phyloP scores from a whole-genome alignment of 805 yeast species.

The Candida pseudoglaebosa region DNA sequence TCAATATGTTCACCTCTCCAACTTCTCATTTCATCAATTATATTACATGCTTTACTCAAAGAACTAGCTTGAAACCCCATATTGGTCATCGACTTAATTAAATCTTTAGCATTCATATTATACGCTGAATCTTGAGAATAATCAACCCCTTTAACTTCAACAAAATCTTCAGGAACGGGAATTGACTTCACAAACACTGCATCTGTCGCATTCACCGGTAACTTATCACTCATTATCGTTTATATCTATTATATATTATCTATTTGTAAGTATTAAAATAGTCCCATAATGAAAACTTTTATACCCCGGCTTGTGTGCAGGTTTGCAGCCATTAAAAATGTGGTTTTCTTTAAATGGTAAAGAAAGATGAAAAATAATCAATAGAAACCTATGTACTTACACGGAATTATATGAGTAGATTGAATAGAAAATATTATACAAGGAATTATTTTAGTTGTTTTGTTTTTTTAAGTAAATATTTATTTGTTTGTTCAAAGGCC shows the following conservation, averaged over 20 bases:
- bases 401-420: no score
- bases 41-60: conserved; percentile 83
- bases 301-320: background rate
- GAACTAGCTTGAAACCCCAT: conserved; percentile 98
- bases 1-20: conserved; percentile 87
- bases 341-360: background rate
- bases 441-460: no score
- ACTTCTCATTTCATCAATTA: conserved; percentile 83
- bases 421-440: no score
- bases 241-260: background rate
- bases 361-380: no score
- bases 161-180: conserved; percentile 78
- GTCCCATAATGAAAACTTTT: background rate
- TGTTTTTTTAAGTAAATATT: no score
- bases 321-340: background rate
- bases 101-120: conserved; percentile 74
- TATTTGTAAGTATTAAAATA: no score
- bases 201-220: conserved; percentile 77
- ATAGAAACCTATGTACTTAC: no score
- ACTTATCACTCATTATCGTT: conserved; percentile 11
- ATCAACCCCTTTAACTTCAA: conserved; percentile 83
- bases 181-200: conserved; percentile 87
- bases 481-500: no score
- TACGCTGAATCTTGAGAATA: conserved; percentile 74
- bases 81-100: conserved; percentile 76